Evolutionary conservation across 164 flowering plant species (phyloP), one percentile per base, ranked within the genome.

Genomic region (Magnolia changhungtana): DNA sequence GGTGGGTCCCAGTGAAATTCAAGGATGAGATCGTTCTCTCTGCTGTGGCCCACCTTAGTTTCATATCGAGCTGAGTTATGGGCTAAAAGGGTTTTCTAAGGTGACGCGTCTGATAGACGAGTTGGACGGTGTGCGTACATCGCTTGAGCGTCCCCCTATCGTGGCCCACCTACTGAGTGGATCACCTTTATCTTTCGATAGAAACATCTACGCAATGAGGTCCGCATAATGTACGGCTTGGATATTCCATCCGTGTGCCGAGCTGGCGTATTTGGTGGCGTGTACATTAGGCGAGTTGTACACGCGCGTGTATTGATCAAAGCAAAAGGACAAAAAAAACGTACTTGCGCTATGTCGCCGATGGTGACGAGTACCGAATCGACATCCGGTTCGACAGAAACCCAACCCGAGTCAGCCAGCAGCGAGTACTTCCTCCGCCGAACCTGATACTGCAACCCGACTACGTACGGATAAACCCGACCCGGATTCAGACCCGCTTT

Each of bases 331-430:
- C 0, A 16, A 18, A 59, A 27, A 50, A 37, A 18, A 74, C 81
- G 81, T 63, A 90, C 97, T 81, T 94, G 94, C 69, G 94, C 93
- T 59, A 94, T 85, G 83, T 94, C 98, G 8, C 98, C 98, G 8
- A 91, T 24, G 0, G 96, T 91, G 13, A 94, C 90, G 80, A 94
- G 79, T 21, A 94, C 77, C 8, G 93, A 89, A 67, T 86, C 91
- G 10, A 84, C 85, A 61, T 76, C 80, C 1, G 93, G 89, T 66
- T 74, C 76, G 6, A 87, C 94, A 0, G 85, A 58, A n/a, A 86
- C 90, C 95, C 88, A 84, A 74, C 95, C 94, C 72, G 96, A 88
- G 75, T 90, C 98, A 18, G 85, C 69, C 78, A 83, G 74, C 84
- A 94, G 9, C 0, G 89, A 83, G 55, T 77, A 83, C 69, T 82